These are phyloP conservation scores for Cotoneaster glaucophyllus DNA, from an alignment of 306 rosid species.

Conservation along the genomic window DNA sequence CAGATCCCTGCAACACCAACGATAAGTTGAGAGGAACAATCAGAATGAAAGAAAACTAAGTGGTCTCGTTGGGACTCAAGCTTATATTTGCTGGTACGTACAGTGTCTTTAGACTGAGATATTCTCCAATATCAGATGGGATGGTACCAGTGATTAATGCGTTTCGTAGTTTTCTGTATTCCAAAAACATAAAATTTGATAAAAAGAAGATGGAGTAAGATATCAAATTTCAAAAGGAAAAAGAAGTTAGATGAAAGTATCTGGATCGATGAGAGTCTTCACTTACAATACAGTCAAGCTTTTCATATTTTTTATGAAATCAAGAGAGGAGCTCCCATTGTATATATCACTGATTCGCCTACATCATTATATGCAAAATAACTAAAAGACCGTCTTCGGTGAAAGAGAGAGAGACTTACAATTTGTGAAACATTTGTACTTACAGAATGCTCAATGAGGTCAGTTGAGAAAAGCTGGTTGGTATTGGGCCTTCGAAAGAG, in stretches of 20 bases:
- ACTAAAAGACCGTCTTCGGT: not conserved
- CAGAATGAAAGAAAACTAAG: not conserved
- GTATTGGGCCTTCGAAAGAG: slow-evolving; percentile 33
- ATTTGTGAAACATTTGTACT: not conserved
- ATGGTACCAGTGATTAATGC: slow-evolving; percentile 18
- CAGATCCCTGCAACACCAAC: slow-evolving; percentile 16
- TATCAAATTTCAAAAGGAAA: not conserved
- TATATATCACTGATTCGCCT: slow-evolving; percentile 28
- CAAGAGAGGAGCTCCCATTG: slow-evolving; percentile 22
- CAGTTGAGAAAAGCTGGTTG: slow-evolving; percentile 19
- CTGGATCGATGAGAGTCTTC: not conserved
- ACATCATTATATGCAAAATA: not conserved
- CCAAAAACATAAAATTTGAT: not conserved
- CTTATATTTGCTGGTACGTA: not conserved
- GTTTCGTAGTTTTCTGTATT: slow-evolving; percentile 19
- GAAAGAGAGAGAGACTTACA: not conserved
- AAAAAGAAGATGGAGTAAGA: not conserved
- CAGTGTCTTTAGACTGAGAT: not conserved
- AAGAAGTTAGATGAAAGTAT: not conserved
- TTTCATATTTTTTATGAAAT: slow-evolving; percentile 11
- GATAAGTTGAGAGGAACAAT: not conserved
- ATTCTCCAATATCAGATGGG: slow-evolving; percentile 18
- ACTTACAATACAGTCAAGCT: slow-evolving; percentile 20
- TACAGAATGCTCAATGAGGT: slow-evolving; percentile 1
- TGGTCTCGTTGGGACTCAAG: not conserved